Percentiles rank a stretch among this genome's conserved stretches.
Evolutionary conservation across 441 rosid species (phyloP).

Genomic region (Oxalis stricta): DNA sequence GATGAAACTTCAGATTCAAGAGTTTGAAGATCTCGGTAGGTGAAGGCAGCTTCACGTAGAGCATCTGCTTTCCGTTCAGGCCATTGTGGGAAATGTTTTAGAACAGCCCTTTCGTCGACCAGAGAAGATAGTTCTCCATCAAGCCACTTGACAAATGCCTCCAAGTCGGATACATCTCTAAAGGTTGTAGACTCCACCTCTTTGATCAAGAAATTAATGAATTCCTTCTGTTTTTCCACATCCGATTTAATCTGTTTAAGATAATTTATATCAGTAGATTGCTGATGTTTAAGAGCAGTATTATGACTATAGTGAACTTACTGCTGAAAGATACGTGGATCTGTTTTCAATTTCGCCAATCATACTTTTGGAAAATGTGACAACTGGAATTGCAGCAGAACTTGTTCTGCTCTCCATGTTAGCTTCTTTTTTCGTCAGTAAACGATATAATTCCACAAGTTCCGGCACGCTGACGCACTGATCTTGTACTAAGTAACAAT

Average conservation of each 20-base stretch:
- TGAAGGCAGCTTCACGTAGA: slow-evolving; percentile 56
- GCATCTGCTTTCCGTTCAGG: slow-evolving; percentile 63
- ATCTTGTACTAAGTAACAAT: slow-evolving; percentile 25
- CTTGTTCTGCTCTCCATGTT: slow-evolving; percentile 29
- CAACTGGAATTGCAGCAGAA: slow-evolving; percentile 19
- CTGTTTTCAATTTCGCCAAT: slow-evolving; percentile 95
- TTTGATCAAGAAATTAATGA: slow-evolving; percentile 35
- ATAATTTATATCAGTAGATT: background rate
- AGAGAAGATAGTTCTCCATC: slow-evolving; percentile 50
- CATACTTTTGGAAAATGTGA: slow-evolving; percentile 49
- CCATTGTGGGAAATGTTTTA: slow-evolving; percentile 67
- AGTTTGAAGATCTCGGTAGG: slow-evolving; percentile 34
- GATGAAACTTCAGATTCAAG: slow-evolving; percentile 42
- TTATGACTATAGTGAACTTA: slow-evolving; percentile 34
- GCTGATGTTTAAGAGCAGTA: background rate
- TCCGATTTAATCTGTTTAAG: slow-evolving; percentile 50
- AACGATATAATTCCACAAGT: slow-evolving; percentile 70
- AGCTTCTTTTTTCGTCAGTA: slow-evolving; percentile 51
- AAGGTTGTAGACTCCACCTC: slow-evolving; percentile 44
- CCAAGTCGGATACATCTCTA: slow-evolving; percentile 45
- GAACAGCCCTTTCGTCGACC: slow-evolving; percentile 64
- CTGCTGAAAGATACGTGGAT: slow-evolving; percentile 74
- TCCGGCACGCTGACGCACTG: slow-evolving; percentile 70
- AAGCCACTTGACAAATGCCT: slow-evolving; percentile 48
- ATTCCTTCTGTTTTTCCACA: slow-evolving; percentile 40